phyloP scores from a whole-genome alignment of 768 basidiomycete genomes.

The Strobilomyces confusus region DNA sequence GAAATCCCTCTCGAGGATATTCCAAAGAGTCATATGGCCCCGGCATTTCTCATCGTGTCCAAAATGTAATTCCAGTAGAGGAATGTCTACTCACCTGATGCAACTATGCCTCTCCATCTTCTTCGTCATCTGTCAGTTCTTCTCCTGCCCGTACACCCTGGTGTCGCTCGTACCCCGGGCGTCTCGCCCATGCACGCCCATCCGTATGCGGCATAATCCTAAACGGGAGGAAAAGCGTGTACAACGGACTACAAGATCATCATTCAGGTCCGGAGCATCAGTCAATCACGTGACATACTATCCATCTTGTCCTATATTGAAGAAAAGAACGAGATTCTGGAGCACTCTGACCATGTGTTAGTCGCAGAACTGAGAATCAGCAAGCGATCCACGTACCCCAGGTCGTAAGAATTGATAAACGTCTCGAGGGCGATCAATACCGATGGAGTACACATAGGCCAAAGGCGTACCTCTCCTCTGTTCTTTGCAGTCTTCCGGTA shows the following conservation, averaged over 20 bases:
- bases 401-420: constrained; percentile 89
- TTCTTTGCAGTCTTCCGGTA: constrained; percentile 67
- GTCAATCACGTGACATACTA: constrained; percentile 57
- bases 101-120: constrained; percentile 33
- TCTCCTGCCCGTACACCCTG: constrained; percentile 68
- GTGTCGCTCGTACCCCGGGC: constrained; percentile 59
- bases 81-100: constrained; percentile 5
- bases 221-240: constrained; percentile 80
- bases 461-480: constrained; percentile 60
- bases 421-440: constrained; percentile 36
- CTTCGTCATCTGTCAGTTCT: constrained; percentile 80
- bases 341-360: constrained; percentile 29
- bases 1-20: constrained; percentile 16
- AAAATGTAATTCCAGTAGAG: neutral
- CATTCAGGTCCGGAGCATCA: neutral
- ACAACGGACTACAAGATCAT: constrained; percentile 49
- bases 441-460: neutral
- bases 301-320: constrained; percentile 76
- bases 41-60: constrained; percentile 62
- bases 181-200: constrained; percentile 76
- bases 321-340: constrained; percentile 77
- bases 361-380: neutral
- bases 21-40: constrained; percentile 82
- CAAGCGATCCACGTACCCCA: constrained; percentile 51
- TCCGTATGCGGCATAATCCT: constrained; percentile 80